A percentile compares a stretch with the other conserved stretches of the same genome.
Conservation (phyloP, 2,329 filamentous ascomycete genomes). For the Thielaviopsis cerberus region DNA sequence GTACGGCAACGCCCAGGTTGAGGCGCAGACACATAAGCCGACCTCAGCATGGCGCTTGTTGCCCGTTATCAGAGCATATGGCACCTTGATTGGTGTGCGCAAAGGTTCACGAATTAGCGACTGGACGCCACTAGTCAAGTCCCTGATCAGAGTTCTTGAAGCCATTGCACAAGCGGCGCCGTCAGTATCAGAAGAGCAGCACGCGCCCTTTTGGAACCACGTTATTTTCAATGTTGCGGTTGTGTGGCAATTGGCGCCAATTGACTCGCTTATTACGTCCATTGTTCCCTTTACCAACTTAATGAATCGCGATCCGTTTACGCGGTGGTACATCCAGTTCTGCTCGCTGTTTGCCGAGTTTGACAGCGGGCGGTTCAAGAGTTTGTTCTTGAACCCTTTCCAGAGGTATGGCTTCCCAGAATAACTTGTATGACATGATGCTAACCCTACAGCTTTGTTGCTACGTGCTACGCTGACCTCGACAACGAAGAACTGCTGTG, state of each 20-base stretch:
- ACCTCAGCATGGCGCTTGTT: conserved; percentile 16
- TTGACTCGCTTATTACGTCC: conserved; percentile 58
- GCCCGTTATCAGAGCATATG: conserved; percentile 41
- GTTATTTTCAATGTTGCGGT: conserved; percentile 43
- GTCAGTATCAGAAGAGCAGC: conserved; percentile 20
- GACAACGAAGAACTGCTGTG: conserved; percentile 50
- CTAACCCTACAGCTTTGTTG: conserved; percentile 45
- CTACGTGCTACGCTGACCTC: conserved; percentile 50
- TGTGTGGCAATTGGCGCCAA: conserved; percentile 54
- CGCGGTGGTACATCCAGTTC: conserved; percentile 63
- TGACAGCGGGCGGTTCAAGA: conserved; percentile 54
- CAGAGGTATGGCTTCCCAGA: conserved; percentile 37
- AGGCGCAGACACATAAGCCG: conserved; percentile 15
- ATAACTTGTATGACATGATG: not conserved
- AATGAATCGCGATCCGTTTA: conserved; percentile 46
- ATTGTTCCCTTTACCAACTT: conserved; percentile 46
- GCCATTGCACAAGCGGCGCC: conserved; percentile 24
- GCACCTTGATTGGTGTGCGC: conserved; percentile 57
- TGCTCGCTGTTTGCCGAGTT: conserved; percentile 65
- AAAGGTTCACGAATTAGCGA: conserved; percentile 55
- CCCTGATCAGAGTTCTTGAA: conserved; percentile 34
- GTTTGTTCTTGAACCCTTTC: conserved; percentile 62
- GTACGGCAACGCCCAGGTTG: conserved; percentile 21
- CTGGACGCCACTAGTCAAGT: conserved; percentile 49
- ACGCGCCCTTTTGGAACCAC: conserved; percentile 34